Percentiles rank a stretch among this genome's conserved stretches.
These are phyloP conservation scores for Corchorus capsularis DNA, from an alignment of 345 rosid species.

Conservation along the genomic window DNA sequence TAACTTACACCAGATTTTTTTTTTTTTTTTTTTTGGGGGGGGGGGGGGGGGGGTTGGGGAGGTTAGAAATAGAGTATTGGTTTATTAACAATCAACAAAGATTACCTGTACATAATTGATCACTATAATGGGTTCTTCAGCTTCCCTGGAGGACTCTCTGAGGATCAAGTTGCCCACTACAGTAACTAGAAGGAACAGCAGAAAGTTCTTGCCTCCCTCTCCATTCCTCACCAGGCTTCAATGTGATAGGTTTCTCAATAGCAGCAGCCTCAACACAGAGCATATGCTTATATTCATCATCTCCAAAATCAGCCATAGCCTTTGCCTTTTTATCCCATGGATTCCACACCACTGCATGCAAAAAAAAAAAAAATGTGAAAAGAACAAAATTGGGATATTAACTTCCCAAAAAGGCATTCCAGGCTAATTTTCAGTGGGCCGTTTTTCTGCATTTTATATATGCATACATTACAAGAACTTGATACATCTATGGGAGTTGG, in stretches of 20 bases:
- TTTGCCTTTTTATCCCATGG: constrained; percentile 97
- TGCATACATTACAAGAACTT: neutral
- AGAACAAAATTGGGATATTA: neutral
- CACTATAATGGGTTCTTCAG: constrained; percentile 29
- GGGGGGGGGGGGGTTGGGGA: no score
- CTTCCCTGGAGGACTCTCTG: constrained; percentile 61
- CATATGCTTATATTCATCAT: constrained; percentile 94
- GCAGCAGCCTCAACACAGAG: constrained; percentile 95
- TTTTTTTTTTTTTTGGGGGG: no score
- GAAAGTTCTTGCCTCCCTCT: constrained; percentile 89
- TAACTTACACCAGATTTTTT: neutral
- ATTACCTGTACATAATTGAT: constrained; percentile 43
- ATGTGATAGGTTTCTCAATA: constrained; percentile 72
- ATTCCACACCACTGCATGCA: constrained; percentile 87
- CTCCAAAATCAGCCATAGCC: constrained; percentile 84
- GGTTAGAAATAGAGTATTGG: neutral
- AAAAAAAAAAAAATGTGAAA: neutral
- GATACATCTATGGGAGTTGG: neutral
- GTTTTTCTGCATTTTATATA: neutral
- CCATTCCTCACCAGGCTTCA: constrained; percentile 97
- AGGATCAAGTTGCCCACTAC: constrained; percentile 98
- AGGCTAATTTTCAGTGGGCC: neutral
- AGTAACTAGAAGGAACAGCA: constrained; percentile 89
- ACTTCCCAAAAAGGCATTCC: neutral
- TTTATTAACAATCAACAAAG: constrained; percentile 20